A percentile compares a stretch with the other conserved stretches of the same genome.
Evolutionary conservation across 2,329 filamentous ascomycete genomes (phyloP).

Genomic region (Epichloe amarillans): DNA sequence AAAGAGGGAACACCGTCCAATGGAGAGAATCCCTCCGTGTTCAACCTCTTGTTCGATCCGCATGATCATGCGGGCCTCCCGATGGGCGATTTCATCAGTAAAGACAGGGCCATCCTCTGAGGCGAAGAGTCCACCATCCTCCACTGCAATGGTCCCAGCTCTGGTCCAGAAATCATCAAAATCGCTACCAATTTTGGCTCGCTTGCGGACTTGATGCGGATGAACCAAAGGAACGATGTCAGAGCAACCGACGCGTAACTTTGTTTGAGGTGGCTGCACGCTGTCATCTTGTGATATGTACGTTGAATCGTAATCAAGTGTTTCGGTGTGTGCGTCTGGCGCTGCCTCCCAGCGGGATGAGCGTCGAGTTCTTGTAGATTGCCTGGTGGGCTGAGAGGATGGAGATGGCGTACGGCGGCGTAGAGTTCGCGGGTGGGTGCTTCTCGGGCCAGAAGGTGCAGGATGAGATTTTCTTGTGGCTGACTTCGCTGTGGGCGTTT

Average conservation of each 20-base stretch:
- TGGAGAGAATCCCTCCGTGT: slow-evolving; percentile 62
- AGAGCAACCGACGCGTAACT: slow-evolving; percentile 28
- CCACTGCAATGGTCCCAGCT: slow-evolving; percentile 37
- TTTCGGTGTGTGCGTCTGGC: slow-evolving; percentile 8
- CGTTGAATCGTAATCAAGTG: slow-evolving; percentile 7
- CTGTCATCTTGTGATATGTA: slow-evolving; percentile 10
- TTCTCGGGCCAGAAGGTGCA: slow-evolving; percentile 12
- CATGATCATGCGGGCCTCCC: slow-evolving; percentile 57
- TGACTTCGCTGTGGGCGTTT: slow-evolving; percentile 17
- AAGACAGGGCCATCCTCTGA: slow-evolving; percentile 43
- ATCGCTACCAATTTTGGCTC: slow-evolving; percentile 36
- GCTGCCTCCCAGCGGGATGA: slow-evolving; percentile 26
- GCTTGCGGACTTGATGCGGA: slow-evolving; percentile 41
- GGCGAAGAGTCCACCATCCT: slow-evolving; percentile 42
- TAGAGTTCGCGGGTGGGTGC: slow-evolving; percentile 18
- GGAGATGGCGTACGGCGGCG: slow-evolving; percentile 30
- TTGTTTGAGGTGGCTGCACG: slow-evolving; percentile 31
- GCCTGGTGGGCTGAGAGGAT: slow-evolving; percentile 23
- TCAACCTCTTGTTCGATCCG: slow-evolving; percentile 61
- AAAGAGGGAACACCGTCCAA: slow-evolving; percentile 57
- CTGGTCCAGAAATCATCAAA: slow-evolving; percentile 45
- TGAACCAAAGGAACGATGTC: slow-evolving; percentile 42
- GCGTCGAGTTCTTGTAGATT: slow-evolving; percentile 29
- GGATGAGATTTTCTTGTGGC: slow-evolving; percentile 15
- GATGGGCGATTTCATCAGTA: slow-evolving; percentile 47